A percentile compares a stretch with the other conserved stretches of the same genome.
phyloP scores from a whole-genome alignment of 2,329 filamentous ascomycete genomes.

The Colletotrichum neosansevieriae region DNA sequence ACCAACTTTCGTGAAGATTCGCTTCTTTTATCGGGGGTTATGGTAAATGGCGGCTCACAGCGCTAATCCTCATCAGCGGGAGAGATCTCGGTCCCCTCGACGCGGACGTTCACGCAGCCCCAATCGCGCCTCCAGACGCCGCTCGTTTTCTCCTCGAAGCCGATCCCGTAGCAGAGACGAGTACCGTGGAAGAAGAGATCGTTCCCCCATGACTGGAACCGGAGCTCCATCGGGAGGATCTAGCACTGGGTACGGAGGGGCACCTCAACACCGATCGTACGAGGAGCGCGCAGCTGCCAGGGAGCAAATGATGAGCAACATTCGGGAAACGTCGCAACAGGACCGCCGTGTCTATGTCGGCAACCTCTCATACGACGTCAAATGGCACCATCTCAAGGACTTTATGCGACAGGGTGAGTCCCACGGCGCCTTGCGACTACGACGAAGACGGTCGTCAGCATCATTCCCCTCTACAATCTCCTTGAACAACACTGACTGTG shows the following conservation, averaged over 20 bases:
- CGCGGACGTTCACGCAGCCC: conserved; percentile 88
- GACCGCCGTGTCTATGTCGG: conserved; percentile 99
- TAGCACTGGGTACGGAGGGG: conserved; percentile 73
- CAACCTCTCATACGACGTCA: conserved; percentile 99
- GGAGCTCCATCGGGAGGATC: conserved; percentile 78
- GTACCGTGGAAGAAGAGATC: conserved; percentile 79
- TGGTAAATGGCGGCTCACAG: conserved; percentile 36
- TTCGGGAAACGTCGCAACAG: conserved; percentile 95
- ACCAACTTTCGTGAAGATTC: not conserved
- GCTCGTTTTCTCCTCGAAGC: conserved; percentile 83
- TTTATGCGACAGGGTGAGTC: conserved; percentile 98
- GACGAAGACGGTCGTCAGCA: conserved; percentile 5
- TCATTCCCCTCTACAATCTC: too few species aligned
- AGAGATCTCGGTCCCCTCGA: conserved; percentile 84
- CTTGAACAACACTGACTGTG: conserved; percentile 42
- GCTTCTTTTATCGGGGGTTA: not conserved
- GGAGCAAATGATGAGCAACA: conserved; percentile 95
- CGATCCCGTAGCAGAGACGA: conserved; percentile 84
- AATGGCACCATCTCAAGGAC: conserved; percentile 99
- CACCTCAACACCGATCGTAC: conserved; percentile 74
- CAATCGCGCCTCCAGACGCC: conserved; percentile 74
- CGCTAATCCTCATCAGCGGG: conserved; percentile 69
- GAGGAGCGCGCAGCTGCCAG: conserved; percentile 87
- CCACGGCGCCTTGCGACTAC: conserved; percentile 22
- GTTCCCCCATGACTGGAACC: conserved; percentile 87